Evolutionary conservation across 1,139 yeast species (phyloP), one percentile per base, ranked within the genome.

Genomic region (Candida sp.): DNA sequence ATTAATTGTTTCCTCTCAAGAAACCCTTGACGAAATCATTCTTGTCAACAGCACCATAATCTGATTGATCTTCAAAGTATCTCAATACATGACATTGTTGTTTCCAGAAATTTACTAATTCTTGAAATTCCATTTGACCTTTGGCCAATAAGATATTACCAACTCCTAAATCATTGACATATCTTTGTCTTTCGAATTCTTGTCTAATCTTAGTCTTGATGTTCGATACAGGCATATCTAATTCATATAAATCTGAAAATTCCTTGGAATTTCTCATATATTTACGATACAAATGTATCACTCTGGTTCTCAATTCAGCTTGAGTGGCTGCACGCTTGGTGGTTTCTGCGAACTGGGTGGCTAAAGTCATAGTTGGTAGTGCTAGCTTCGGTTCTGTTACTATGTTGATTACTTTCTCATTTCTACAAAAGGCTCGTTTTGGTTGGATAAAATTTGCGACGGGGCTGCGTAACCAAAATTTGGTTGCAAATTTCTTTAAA

Each of bases 61-160:
- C 67, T 44, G 77, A 76, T 63, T 80, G 86, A 56, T 82, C 82
- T 55, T 83, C 87, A 56, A 87, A 87, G 70, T 82, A 87, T 68
- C 85, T 82, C 81, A 86, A 73, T 35, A 88, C 90, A 66, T 88
- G 96, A 55, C 93, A 81, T 60, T 81, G 84, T 70, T 88, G 96
- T 66, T 88, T 88, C 96, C 96, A 88, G 72, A 87, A 88, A 69
- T 88, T 88, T 57, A 85, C 75, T 60, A 87, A 77, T 62, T 88
- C 96, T 63, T 88, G 96, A 65, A 82, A 88, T 66, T 88, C 96
- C 93, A 87, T 87, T 58, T 87, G 93, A 5, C 95, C 96, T 70
- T 86, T 85, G 73, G 86, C 82, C 55, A 82, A 79, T 46, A 87
- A 73, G 15, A 86, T 75, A 63, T 87, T 88, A 51, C 77, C 71